phyloP scores from a whole-genome alignment of 495 filamentous ascomycete genomes.

The Penicillium argentinense region DNA sequence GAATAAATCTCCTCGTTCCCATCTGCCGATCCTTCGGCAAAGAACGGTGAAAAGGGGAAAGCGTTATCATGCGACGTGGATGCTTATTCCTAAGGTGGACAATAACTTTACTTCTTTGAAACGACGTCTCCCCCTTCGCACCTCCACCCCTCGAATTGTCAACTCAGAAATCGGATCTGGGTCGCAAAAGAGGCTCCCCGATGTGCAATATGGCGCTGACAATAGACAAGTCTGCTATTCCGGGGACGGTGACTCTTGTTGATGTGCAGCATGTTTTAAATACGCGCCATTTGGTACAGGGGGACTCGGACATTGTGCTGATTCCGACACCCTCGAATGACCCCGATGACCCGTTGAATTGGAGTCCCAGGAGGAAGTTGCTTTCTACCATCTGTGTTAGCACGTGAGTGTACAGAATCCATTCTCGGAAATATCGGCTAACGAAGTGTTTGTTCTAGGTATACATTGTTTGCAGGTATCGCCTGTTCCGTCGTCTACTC shows the following conservation, averaged over 20 bases:
- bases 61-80: too few relatives aligned
- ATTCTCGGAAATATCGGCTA: background rate
- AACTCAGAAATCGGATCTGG: too few relatives aligned
- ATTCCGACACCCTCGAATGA: conserved; percentile 57
- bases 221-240: conserved; percentile 45
- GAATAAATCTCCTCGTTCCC: too few relatives aligned
- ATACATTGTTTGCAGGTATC: conserved; percentile 62
- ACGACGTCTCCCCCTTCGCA: too few relatives aligned
- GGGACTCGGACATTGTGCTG: conserved; percentile 55
- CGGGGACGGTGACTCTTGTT: conserved; percentile 55
- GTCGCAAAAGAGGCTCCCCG: too few relatives aligned
- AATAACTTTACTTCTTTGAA: too few relatives aligned
- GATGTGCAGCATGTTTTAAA: conserved; percentile 51
- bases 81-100: too few relatives aligned
- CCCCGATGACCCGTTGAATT: conserved; percentile 63
- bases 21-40: too few relatives aligned
- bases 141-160: too few relatives aligned
- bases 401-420: conserved; percentile 30
- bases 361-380: conserved; percentile 55
- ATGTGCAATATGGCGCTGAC: conserved; percentile 26
- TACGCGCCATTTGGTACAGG: conserved; percentile 38
- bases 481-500: conserved; percentile 61
- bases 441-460: conserved; percentile 29
- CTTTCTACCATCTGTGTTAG: conserved; percentile 51
- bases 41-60: too few relatives aligned